A percentile compares a stretch with the other conserved stretches of the same genome.
Conservation (phyloP, 805 yeast genomes). For the Wickerhamomyces bisporus region DNA sequence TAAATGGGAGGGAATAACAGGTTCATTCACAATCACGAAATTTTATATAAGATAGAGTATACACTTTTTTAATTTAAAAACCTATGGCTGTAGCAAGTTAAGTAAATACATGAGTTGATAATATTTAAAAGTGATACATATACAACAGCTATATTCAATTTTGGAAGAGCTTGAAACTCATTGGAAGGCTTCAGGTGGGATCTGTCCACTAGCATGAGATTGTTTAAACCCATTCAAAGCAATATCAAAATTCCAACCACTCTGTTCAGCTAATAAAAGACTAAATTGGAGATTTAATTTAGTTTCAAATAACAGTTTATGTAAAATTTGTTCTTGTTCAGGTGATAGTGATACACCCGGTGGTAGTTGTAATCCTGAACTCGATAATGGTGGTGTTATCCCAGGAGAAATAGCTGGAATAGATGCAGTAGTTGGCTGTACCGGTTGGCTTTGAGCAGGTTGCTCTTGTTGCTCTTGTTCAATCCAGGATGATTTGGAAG, state of each 20-base stretch:
- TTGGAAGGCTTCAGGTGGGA: conserved; percentile 25
- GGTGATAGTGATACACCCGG: conserved; percentile 37
- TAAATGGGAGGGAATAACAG: too few species aligned
- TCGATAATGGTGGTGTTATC: conserved; percentile 24
- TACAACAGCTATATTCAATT: too few species aligned
- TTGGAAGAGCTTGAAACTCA: too few species aligned
- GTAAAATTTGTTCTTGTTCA: conserved; percentile 63
- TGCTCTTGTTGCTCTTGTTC: conserved; percentile 7
- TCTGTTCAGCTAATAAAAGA: conserved; percentile 79
- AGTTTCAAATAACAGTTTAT: conserved; percentile 65
- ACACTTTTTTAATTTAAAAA: too few species aligned
- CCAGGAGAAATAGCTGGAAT: conserved; percentile 2
- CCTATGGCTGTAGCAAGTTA: too few species aligned
- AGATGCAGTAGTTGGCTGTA: conserved; percentile 5
- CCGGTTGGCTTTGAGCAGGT: background rate
- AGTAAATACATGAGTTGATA: too few species aligned
- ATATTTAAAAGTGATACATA: too few species aligned
- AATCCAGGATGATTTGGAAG: conserved; percentile 49
- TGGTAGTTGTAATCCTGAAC: conserved; percentile 20
- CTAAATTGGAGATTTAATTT: conserved; percentile 76
- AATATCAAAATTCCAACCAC: conserved; percentile 71
- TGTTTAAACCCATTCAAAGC: conserved; percentile 69
- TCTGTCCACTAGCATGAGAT: conserved; percentile 33
- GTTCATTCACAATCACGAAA: too few species aligned
- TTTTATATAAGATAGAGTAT: too few species aligned